Base-by-base conservation (phyloP, 2,329 filamentous ascomycete species). In the Colletotrichum echinochloae region DNA sequence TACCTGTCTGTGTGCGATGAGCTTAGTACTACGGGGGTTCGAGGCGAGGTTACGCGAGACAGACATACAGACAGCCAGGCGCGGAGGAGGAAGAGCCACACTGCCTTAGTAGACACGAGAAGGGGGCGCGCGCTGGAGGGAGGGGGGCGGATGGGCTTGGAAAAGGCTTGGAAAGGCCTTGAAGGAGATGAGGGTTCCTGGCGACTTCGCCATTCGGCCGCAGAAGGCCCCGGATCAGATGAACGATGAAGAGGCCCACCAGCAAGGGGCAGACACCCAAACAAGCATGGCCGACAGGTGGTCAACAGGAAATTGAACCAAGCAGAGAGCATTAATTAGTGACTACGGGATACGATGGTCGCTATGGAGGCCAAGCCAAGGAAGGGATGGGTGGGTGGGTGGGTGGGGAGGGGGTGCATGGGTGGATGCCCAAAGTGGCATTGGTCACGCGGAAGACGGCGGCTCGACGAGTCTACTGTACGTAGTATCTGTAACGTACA, bases 261-360 rank as follows among this genome's bases (percentile, higher is more conserved):
- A 30, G 12, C 26, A 30, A 41, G 44, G 49, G 51, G 44, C 37
- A 33, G 54, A 20, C 44, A 60, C 16, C 20, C 33, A 51, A 33
- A 46, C 30, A 55, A 54, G 33, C 49, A 70, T 67, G 64, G 56
- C 56, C 64, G 62, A 70, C 51, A 57, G 48, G 33, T 62, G 67
- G 52, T 49, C 26, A 48, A 60, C 33, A 37, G 64, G 67, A 70
- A 70, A 70, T 70, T 70, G 67, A 67, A 39, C 39, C 67, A 70
- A 62, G 67, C 67, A 61, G 51, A 70, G n/a, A 16, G 46, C 41
- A 51, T 52, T 55, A 61, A 51, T 52, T 55, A 61, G 49, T 35
- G 51, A 67, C 33, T 56, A 67, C 57, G 51, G 57, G 63, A 66
- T 70, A 62, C 67, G 64, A 67, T 46, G 46, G 49, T 46, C 33